Evolutionary conservation across 306 rosid genomes (phyloP).

Genomic region (Potentilla sterilis): DNA sequence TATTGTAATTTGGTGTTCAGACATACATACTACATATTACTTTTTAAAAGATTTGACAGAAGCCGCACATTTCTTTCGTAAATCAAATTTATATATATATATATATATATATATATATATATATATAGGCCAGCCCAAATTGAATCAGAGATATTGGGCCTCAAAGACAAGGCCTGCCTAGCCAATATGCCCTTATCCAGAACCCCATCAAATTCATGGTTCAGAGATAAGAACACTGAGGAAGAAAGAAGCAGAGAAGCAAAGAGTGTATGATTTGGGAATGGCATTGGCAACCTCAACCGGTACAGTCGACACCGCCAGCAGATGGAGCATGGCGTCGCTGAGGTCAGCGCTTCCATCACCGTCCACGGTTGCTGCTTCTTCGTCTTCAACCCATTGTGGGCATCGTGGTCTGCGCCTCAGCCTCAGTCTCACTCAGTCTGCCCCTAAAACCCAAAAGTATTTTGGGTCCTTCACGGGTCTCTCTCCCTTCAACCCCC

Average conservation of each 20-base stretch:
- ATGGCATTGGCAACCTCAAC: conserved; percentile 20
- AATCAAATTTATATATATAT: too few species aligned
- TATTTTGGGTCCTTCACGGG: conserved; percentile 55
- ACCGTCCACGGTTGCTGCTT: conserved; percentile 22
- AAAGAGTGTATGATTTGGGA: conserved; percentile 15
- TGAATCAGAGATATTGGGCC: background rate
- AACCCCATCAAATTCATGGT: background rate
- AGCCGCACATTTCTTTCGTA: too few species aligned
- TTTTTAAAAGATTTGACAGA: too few species aligned
- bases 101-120: too few species aligned
- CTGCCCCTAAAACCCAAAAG: conserved; percentile 34
- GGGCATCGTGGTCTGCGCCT: conserved; percentile 20
- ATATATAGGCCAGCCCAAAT: background rate
- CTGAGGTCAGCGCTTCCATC: conserved; percentile 61
- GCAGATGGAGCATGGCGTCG: conserved; percentile 61
- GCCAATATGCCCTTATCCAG: background rate
- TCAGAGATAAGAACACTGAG: background rate
- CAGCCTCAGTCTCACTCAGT: conserved; percentile 25
- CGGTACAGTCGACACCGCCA: conserved; percentile 18
- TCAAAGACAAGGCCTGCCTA: too few species aligned
- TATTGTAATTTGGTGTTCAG: too few species aligned
- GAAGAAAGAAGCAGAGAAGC: background rate
- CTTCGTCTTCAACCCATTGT: conserved; percentile 22
- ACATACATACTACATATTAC: too few species aligned
- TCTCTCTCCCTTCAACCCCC: conserved; percentile 47